phyloP scores from a whole-genome alignment of 2,329 filamentous ascomycete genomes.

The Huntiella bhutanensis region DNA sequence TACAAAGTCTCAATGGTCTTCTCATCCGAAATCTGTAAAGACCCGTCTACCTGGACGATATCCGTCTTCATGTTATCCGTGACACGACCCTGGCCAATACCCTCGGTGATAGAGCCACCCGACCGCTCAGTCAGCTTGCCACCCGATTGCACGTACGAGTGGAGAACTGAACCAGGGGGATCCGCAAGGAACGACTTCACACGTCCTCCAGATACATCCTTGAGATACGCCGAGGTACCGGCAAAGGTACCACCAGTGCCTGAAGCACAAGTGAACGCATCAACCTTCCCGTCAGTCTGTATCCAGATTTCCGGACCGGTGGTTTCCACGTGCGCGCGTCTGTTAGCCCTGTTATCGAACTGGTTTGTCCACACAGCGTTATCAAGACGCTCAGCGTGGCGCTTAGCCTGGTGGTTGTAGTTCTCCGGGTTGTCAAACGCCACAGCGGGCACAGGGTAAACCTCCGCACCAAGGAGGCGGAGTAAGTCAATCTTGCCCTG shows the following conservation, averaged over 20 bases:
- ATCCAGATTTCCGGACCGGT: slow-evolving; percentile 95
- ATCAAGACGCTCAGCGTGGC: slow-evolving; percentile 70
- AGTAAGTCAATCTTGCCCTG: slow-evolving; percentile 95
- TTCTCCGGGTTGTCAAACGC: slow-evolving; percentile 89
- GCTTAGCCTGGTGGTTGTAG: slow-evolving; percentile 89
- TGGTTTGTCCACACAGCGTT: slow-evolving; percentile 98
- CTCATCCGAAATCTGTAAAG: slow-evolving; percentile 70
- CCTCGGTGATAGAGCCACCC: slow-evolving; percentile 87
- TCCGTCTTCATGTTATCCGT: slow-evolving; percentile 89
- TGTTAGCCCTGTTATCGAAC: slow-evolving; percentile 92
- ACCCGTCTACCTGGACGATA: slow-evolving; percentile 66
- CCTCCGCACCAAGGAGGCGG: slow-evolving; percentile 77
- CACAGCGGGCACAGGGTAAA: slow-evolving; percentile 88
- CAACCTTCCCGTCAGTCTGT: slow-evolving; percentile 68
- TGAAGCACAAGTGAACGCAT: slow-evolving; percentile 90
- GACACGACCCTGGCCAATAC: slow-evolving; percentile 87
- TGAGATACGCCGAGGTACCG: slow-evolving; percentile 73
- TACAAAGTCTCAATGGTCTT: slow-evolving; percentile 98
- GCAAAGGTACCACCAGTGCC: slow-evolving; percentile 86
- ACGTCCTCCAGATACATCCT: slow-evolving; percentile 55
- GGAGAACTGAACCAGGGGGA: slow-evolving; percentile 80
- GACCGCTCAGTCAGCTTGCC: slow-evolving; percentile 64
- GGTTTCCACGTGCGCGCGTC: slow-evolving; percentile 86
- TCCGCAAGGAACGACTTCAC: slow-evolving; percentile 86
- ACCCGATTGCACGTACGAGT: slow-evolving; percentile 75